Base-by-base conservation (phyloP, 106 monocot species). In the Dioscorea alata region DNA sequence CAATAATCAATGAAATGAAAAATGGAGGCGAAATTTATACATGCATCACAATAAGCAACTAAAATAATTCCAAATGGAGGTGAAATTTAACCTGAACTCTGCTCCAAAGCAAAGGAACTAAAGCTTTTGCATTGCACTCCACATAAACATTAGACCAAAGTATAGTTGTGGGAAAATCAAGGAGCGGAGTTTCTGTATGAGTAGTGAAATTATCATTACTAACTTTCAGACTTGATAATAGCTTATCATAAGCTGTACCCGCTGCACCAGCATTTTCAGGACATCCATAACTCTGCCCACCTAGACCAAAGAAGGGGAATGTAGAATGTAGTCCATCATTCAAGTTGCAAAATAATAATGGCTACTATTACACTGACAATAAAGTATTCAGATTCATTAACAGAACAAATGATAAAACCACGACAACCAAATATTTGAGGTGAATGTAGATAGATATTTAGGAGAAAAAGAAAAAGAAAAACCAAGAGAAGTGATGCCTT, bases 121-220 rank as follows among this genome's bases (percentile, higher is more conserved):
- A 74, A 32, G 80, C 94, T 78, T 86, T 85, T 69, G 94, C 94
- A 79, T 81, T 77, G 65, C 73, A 65, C 53, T 95, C 94, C 59
- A 95, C 90, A 78, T 69, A 83, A 67, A 95, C 91, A 80, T 95
- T 91, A 35, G 94, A 90, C 90, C 91, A 95, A 49, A 95, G 85
- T 25, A 59, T 68, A 57, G 61, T 73, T 63, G 76, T 78, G 13
- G 90, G 88, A 73, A 95, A 95, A 79, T 89, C 94, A 64, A 95
- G 74, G 62, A 95, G 74, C 63, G 94, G 94, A 68, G 94, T 95
- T 68, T 91, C 94, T 74, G 94, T 95, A 48, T 56, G 67, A 49
- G 94, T 95, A 48, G 88, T 83, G 49, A 83, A 83, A 60, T 95
- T 88, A 42, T 83, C 83, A 80, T 95, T 95, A 78, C 88, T 91